Percentiles rank a stretch among this genome's conserved stretches.
Evolutionary conservation across 163 green algal genomes (phyloP).

Genomic region (Trebouxiophyceae sp.): DNA sequence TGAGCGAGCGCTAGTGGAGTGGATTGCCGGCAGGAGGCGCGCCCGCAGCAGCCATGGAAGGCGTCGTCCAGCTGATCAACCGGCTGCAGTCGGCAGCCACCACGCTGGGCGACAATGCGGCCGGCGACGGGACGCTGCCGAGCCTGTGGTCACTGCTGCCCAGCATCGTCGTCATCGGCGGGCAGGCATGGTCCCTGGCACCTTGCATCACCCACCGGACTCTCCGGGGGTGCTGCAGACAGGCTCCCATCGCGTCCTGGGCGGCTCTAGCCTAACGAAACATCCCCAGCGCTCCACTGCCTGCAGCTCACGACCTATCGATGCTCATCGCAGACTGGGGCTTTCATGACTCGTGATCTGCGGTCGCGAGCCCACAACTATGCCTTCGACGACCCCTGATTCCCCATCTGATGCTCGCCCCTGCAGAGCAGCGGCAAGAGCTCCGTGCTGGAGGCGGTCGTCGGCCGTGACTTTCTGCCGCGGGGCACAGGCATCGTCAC

Average conservation of each 20-base stretch:
- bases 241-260: no score
- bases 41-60: constrained; percentile 20
- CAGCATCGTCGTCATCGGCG: constrained; percentile 91
- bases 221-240: no score
- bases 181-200: constrained; percentile 47
- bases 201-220: neutral
- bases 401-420: no score
- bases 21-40: no score
- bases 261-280: no score
- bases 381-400: no score
- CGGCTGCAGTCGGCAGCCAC: constrained; percentile 70
- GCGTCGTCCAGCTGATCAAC: constrained; percentile 68
- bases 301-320: neutral
- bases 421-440: constrained; percentile 88
- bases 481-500: constrained; percentile 91
- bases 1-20: no score
- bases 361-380: no score
- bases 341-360: no score
- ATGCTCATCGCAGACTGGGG: no score
- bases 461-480: constrained; percentile 88
- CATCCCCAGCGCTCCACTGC: no score
- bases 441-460: constrained; percentile 88
- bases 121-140: constrained; percentile 35
- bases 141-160: constrained; percentile 76
- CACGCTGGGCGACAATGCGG: constrained; percentile 63